Base-by-base conservation (phyloP, 768 basidiomycete genomes). In the Naematelia aurantialba region DNA sequence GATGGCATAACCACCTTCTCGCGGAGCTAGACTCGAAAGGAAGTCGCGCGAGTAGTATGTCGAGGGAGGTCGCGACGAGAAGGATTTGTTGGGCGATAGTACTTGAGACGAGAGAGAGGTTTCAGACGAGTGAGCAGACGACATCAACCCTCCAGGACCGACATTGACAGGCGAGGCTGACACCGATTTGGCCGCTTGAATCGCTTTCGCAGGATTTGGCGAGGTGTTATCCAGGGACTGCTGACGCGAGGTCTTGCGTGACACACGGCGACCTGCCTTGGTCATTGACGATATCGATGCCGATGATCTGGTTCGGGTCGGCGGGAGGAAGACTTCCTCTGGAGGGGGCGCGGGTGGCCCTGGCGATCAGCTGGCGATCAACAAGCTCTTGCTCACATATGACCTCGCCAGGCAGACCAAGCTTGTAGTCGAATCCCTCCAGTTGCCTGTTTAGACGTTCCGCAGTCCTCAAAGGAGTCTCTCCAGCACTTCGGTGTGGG, bases 1-100 rank as follows among this genome's bases (percentile, higher is more conserved):
- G 31, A 77, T 65, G 3, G 76, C 76, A 62, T 77, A 77, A 14
- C 76, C 76, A 14, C 76, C 76, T 64, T 77, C 76, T 54, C 76
- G 53, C 4, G 70, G 72, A 14, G 70, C 69, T 4, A 76, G 55
- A 47, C 62, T 68, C n/a, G 57, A 56, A 52, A 76, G 46, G 55
- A 74, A 77, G 52, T 77, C 76, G 21, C 76, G 52, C 30, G 73
- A 75, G 47, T 74, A 74, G 53, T 69, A 73, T 1, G 69, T 48
- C 19, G 68, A 69, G 5, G 72, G 69, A n/a, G 72, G 72, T 27
- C 52, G 44, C 5, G 47, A 21, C 54, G 50, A n/a, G 55, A 56
- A 2, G 30, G 56, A 58, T 44, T 60, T 63, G 29, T 46, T 58
- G 1, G 54, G 47, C 17, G 53, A 34, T 8, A 66, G 4, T 31